Conservation (phyloP, 2,329 filamentous ascomycete genomes). For the Penicillium verrucosum region DNA sequence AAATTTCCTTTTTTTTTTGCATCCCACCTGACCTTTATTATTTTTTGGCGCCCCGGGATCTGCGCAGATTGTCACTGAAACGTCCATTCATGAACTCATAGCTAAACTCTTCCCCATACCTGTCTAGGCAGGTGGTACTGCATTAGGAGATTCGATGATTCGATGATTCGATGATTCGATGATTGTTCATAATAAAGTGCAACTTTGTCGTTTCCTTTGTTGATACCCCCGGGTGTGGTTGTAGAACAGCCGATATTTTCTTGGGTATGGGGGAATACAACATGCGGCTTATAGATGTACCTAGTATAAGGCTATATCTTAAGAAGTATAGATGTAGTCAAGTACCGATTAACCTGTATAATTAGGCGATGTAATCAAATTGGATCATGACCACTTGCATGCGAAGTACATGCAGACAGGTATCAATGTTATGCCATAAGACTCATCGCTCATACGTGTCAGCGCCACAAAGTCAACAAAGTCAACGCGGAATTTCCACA, state of each 20-base stretch:
- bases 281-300: neutral
- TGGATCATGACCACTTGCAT: constrained; percentile 1
- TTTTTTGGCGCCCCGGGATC: neutral
- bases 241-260: neutral
- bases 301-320: neutral
- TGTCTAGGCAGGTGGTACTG: constrained; percentile 5
- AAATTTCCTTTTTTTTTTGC: neutral
- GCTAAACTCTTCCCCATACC: neutral
- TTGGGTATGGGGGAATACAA: neutral
- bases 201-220: neutral
- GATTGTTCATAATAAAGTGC: neutral
- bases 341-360: neutral
- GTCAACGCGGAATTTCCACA: constrained; percentile 10
- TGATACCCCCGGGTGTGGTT: neutral
- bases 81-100: neutral
- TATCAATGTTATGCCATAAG: neutral
- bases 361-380: neutral
- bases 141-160: neutral
- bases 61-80: neutral
- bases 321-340: neutral
- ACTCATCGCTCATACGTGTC: constrained; percentile 22
- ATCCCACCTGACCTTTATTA: constrained; percentile 1
- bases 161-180: neutral
- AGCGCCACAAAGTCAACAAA: constrained; percentile 24
- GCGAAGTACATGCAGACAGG: neutral